These are phyloP conservation scores for Cryphonectria naterciae DNA, from an alignment of 2,329 filamentous ascomycete species.

Conservation along the genomic window DNA sequence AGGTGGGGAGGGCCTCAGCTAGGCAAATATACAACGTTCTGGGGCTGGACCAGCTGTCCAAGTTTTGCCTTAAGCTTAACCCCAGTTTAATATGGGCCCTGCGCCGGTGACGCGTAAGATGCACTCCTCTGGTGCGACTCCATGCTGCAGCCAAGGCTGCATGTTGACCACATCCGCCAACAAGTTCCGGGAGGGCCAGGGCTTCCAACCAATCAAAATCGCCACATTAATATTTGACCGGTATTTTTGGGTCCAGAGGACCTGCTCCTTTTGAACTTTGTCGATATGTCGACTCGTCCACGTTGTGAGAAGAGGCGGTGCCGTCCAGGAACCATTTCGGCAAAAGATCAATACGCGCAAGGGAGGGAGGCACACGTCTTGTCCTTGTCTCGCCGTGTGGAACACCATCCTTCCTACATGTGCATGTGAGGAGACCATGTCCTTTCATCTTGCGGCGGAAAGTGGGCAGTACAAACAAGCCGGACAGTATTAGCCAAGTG, in stretches of 20 bases:
- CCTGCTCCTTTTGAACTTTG: conserved; percentile 11
- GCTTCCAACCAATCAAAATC: not conserved
- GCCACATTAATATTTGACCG: not conserved
- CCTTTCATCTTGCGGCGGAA: not conserved
- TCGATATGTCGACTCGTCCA: not conserved
- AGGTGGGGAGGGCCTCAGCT: not conserved
- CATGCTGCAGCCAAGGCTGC: conserved; percentile 16
- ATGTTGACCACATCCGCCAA: not conserved
- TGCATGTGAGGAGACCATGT: not conserved
- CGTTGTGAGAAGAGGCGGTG: not conserved
- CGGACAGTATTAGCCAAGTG: not conserved
- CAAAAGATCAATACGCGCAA: not conserved
- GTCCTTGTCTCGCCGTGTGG: not conserved
- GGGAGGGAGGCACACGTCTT: not conserved
- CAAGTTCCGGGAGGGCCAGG: not conserved
- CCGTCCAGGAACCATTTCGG: not conserved
- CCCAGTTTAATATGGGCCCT: not conserved
- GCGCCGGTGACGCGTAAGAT: conserved; percentile 13
- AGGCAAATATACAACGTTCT: not conserved
- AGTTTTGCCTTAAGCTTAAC: conserved; percentile 7
- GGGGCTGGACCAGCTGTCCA: conserved; percentile 3
- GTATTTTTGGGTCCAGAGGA: not conserved
- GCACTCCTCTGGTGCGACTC: conserved; percentile 7
- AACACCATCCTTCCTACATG: not conserved
- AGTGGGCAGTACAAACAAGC: not conserved